Evolutionary conservation across 352 stramenopile genomes (phyloP).

Genomic region (Aphanomyces cochlioides): DNA sequence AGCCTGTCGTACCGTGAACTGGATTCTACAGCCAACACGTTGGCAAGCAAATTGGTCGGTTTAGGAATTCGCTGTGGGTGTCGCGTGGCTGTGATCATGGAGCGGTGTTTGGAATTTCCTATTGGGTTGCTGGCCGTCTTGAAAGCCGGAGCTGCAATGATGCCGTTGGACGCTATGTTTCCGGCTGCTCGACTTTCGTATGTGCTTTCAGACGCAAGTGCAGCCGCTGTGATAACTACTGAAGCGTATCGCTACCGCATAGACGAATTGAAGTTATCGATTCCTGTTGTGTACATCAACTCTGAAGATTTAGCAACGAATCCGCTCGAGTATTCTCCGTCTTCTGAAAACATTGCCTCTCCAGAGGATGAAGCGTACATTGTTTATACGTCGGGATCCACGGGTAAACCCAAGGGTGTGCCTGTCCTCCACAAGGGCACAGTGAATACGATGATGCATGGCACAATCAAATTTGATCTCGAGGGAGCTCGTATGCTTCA

Average conservation of each 20-base stretch:
- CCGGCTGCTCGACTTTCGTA: constrained; percentile 46
- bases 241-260: constrained; percentile 1
- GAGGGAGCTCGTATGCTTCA: not conserved
- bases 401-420: constrained; percentile 6
- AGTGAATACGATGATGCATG: not conserved
- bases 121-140: constrained; percentile 87
- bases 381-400: constrained; percentile 32
- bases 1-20: constrained; percentile 37
- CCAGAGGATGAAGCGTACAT: constrained; percentile 40
- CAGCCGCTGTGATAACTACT: constrained; percentile 8
- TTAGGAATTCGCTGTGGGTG: constrained; percentile 47
- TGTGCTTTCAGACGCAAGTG: constrained; percentile 44
- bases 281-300: constrained; percentile 1
- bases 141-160: constrained; percentile 89
- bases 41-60: constrained; percentile 32
- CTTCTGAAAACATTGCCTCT: not conserved
- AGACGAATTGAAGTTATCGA: not conserved
- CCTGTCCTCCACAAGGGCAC: not conserved
- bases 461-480: not conserved
- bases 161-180: constrained; percentile 64
- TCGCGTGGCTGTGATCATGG: constrained; percentile 61
- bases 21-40: constrained; percentile 32
- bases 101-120: constrained; percentile 89
- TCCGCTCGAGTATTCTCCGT: constrained; percentile 12
- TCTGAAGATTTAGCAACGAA: not conserved